These are phyloP conservation scores for Fusarium domesticum DNA, from an alignment of 2,329 filamentous ascomycete genomes.

Conservation along the genomic window DNA sequence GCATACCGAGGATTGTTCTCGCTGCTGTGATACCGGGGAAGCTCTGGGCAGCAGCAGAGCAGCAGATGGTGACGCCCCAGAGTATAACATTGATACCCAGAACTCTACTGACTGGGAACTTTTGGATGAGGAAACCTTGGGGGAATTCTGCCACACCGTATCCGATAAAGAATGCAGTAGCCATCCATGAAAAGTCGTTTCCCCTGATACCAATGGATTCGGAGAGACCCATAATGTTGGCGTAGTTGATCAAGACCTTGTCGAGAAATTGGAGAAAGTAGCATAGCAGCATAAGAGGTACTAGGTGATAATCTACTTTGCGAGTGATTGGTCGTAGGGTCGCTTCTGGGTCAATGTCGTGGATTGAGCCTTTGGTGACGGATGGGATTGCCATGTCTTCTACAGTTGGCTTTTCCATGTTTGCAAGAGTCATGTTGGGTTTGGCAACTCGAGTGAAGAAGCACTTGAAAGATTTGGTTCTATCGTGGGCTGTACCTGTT, in stretches of 20 bases:
- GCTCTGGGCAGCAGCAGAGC: conserved; percentile 40
- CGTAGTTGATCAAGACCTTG: conserved; percentile 30
- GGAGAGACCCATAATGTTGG: conserved; percentile 32
- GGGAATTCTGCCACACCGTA: conserved; percentile 31
- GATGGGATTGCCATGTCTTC: conserved; percentile 1
- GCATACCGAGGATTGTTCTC: conserved; percentile 45
- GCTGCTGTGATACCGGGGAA: conserved; percentile 42
- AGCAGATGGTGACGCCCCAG: conserved; percentile 42
- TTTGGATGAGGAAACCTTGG: conserved; percentile 33
- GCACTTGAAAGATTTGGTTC: too few relatives aligned
- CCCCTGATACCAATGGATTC: conserved; percentile 30
- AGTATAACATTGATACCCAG: conserved; percentile 33
- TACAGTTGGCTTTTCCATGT: conserved; percentile 1
- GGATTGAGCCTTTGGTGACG: neutral
- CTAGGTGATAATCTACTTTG: conserved; percentile 26
- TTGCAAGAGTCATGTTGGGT: neutral
- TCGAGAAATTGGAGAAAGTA: conserved; percentile 30
- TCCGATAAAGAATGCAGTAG: conserved; percentile 32
- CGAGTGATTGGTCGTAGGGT: conserved; percentile 16
- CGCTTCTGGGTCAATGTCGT: neutral
- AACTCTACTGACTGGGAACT: conserved; percentile 34
- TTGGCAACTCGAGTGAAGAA: neutral
- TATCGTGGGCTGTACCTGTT: neutral
- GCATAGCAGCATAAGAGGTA: conserved; percentile 29
- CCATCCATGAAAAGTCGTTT: conserved; percentile 34